These are phyloP conservation scores for Mariannaea sp. DNA, from an alignment of 2,329 filamentous ascomycete genomes.

Conservation along the genomic window DNA sequence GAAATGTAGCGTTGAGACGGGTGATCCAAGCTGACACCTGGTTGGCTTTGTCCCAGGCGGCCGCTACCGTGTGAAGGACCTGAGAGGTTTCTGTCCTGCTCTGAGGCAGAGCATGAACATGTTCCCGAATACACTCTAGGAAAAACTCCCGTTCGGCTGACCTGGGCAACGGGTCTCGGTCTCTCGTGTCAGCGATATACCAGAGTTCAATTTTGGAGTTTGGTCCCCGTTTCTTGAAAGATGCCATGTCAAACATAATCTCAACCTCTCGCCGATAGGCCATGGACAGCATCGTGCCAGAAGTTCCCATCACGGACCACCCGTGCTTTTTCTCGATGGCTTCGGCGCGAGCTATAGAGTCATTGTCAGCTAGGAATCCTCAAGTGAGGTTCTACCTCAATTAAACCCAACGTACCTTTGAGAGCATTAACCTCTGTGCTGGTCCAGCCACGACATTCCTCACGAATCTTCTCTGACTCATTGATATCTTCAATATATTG, in stretches of 20 bases:
- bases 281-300: conserved; percentile 70
- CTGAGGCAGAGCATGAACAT: conserved; percentile 66
- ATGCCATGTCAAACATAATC: conserved; percentile 69
- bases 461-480: conserved; percentile 80
- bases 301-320: conserved; percentile 72
- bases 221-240: conserved; percentile 56
- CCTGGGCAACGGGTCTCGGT: conserved; percentile 57
- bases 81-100: conserved; percentile 59
- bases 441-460: conserved; percentile 90
- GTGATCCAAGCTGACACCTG: conserved; percentile 64
- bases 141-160: conserved; percentile 76
- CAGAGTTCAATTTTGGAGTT: conserved; percentile 69
- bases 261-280: conserved; percentile 74
- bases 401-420: conserved; percentile 61
- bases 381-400: neutral
- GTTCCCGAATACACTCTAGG: conserved; percentile 71
- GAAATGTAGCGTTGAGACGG: conserved; percentile 65
- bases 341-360: conserved; percentile 65
- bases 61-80: conserved; percentile 63
- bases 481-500: conserved; percentile 75
- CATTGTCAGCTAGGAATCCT: neutral
- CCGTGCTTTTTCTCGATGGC: conserved; percentile 68
- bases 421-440: conserved; percentile 76
- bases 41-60: conserved; percentile 68
- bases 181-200: conserved; percentile 67